Base-by-base conservation (phyloP, 495 filamentous ascomycete genomes). In the Barbatosphaeria neglecta region DNA sequence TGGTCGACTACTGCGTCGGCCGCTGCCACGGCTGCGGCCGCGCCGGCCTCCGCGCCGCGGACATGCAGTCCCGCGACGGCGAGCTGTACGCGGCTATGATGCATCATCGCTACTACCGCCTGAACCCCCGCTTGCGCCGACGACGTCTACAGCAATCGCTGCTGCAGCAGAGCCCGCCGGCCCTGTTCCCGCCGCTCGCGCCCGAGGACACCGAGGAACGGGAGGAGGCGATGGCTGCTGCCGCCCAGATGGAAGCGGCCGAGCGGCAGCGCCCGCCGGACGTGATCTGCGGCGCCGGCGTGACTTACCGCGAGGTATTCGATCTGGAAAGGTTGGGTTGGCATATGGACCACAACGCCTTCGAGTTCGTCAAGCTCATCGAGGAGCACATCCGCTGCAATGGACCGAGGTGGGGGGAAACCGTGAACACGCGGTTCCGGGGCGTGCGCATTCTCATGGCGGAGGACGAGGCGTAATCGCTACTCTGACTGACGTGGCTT, bases 261-360 rank as follows among this genome's bases (percentile, higher is more conserved):
- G 31, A n/a, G 10, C 9, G 15, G 9, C 2, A 16, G 2, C 7
- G 44, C 17, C 6, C 15, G 44, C 20, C 44, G 0, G 44, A 46
- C 31, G 35, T 46, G 4, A 40, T 46, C 22, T 22, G 19, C 22
- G 44, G 44, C 20, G 44, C 40, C 2, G 44, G 44, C 22, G 23
- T n/a, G 16, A 38, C 35, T 5, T 46, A 46, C 35, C 31, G 35
- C 15, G 44, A 46, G 44, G 35, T 46, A n/a, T 46, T 46, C 22
- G 35, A 46, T 20, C 24, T 46, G 11, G 44, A 46, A 35, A 16
- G 15, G 15, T 20, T 46, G 2, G 44, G 44, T 20, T 46, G 35
- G 35, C 10, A 38, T 10, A 5, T 1, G 33, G 8, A 5, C 2
- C 35, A 40, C n/a, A 20, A 33, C 35, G 27, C 35, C 13, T 46